Evolutionary conservation across 1,284 basidiomycete species (phyloP), one percentile per base, ranked within the genome.

Genomic region (Tilletia setariae): DNA sequence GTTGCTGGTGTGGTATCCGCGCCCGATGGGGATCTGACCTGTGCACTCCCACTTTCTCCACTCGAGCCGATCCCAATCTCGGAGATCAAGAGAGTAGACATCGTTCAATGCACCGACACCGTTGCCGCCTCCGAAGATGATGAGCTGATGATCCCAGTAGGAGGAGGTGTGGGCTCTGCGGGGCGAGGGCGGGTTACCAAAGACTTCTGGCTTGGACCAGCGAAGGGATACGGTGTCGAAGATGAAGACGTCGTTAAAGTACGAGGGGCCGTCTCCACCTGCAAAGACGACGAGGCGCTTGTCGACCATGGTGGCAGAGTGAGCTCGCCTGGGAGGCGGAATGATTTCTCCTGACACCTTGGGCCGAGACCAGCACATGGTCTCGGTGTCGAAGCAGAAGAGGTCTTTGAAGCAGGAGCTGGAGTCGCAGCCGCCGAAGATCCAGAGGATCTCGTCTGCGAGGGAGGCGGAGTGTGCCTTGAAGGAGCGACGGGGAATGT

Each of bases 1-100:
- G 79, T 92, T 94, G 43, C 92, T 90, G 0, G 92, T 92, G 83
- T 95, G 93, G 78, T 96, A 96, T 0, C 93, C 93, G 66, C 93
- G 87, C 40, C 90, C 87, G 44, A 86, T 83, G 6, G 85, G 85
- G 63, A 76, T 83, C 70, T 53, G 76, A 64, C 78, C 76, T 64
- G 64, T 61, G 67, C 73, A 77, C 28, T 74, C 76, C 67, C 76
- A 70, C 66, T 66, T 74, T 65, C 72, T 88, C 87, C 91, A 91
- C 90, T 68, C 85, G 84, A 86, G 90, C 84, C 64, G 84, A 84
- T 43, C 85, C 84, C n/a, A 84, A 78, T 65, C 85, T n/a, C 82
- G 80, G 0, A 91, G 87, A 71, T 94, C 92, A 16, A 95, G 85
- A 19, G 89, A 88, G 92, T 93, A 94, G 7, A 95, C 85, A 80